Conservation (phyloP, 225 moss, liverwort and hornwort species). For the Pseudisothecium myosuroides region DNA sequence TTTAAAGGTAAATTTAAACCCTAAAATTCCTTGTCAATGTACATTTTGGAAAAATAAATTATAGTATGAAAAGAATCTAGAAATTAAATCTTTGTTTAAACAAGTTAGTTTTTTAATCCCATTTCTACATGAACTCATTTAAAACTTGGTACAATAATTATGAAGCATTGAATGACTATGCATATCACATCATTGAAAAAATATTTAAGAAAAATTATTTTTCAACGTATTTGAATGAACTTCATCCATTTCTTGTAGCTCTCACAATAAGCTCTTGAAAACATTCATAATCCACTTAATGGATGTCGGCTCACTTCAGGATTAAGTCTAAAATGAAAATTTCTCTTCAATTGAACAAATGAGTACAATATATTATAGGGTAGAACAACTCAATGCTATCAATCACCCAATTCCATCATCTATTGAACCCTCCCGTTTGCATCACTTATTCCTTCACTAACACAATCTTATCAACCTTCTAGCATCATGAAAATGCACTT, state of each 20-base stretch:
- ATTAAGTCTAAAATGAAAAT: no score
- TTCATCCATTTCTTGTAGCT: not conserved
- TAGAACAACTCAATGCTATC: no score
- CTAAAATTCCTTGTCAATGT: not conserved
- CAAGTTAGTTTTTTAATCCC: not conserved
- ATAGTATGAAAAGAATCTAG: no score
- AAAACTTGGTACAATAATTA: not conserved
- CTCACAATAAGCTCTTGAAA: not conserved
- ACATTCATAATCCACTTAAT: not conserved
- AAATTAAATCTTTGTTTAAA: not conserved
- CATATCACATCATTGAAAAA: not conserved
- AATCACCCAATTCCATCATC: no score
- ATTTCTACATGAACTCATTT: not conserved
- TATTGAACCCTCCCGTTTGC: no score
- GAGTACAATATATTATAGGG: no score
- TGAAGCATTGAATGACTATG: not conserved
- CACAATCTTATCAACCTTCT: no score
- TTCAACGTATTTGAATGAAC: not conserved
- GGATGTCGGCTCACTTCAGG: no score
- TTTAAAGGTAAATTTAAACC: no score
- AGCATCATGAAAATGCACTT: no score
- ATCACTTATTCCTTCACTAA: accelerated
- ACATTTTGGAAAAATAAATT: not conserved
- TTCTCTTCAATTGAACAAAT: no score
- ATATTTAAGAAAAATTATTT: no score